Percentiles rank a stretch among this genome's conserved stretches.
Conservation (phyloP, 495 filamentous ascomycete genomes). For the Lentithecium fluviatile region DNA sequence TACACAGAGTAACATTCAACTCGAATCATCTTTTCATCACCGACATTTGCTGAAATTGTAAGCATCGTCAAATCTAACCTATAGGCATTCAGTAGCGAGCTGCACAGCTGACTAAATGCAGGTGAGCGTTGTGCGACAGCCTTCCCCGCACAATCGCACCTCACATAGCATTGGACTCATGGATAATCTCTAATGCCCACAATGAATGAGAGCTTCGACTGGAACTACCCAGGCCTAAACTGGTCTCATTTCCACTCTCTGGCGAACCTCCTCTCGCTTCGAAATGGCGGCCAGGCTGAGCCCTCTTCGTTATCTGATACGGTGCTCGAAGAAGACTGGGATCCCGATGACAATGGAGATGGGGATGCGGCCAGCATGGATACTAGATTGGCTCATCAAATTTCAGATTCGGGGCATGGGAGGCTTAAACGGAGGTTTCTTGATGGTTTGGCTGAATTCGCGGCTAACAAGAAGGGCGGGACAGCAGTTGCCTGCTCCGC, state of each 20-base stretch:
- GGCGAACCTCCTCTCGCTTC: slow-evolving; percentile 40
- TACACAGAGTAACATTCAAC: too few relatives aligned
- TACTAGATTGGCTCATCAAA: slow-evolving; percentile 38
- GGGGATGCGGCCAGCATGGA: slow-evolving; percentile 34
- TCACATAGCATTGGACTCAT: slow-evolving; percentile 5
- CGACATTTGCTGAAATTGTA: too few relatives aligned
- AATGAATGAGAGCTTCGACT: slow-evolving; percentile 41
- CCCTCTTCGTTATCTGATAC: slow-evolving; percentile 35
- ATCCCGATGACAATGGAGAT: slow-evolving; percentile 18
- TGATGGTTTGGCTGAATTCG: slow-evolving; percentile 40
- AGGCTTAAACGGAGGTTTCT: slow-evolving; percentile 40
- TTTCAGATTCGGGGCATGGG: slow-evolving; percentile 40
- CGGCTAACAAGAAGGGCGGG: slow-evolving; percentile 40
- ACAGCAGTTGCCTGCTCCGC: slow-evolving; percentile 37
- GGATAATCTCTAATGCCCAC: slow-evolving; percentile 12
- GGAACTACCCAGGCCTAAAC: slow-evolving; percentile 39
- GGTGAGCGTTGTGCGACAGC: background rate
- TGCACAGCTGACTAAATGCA: too few relatives aligned
- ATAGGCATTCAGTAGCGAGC: too few relatives aligned
- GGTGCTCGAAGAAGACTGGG: slow-evolving; percentile 37
- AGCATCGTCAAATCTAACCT: too few relatives aligned
- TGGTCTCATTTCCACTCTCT: slow-evolving; percentile 39
- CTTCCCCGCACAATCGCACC: background rate
- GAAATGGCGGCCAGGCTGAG: slow-evolving; percentile 41
- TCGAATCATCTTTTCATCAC: too few relatives aligned